Evolutionary conservation across 129 eudicot species (phyloP), one percentile per base, ranked within the genome.

Genomic region (Centaurea solstitialis): DNA sequence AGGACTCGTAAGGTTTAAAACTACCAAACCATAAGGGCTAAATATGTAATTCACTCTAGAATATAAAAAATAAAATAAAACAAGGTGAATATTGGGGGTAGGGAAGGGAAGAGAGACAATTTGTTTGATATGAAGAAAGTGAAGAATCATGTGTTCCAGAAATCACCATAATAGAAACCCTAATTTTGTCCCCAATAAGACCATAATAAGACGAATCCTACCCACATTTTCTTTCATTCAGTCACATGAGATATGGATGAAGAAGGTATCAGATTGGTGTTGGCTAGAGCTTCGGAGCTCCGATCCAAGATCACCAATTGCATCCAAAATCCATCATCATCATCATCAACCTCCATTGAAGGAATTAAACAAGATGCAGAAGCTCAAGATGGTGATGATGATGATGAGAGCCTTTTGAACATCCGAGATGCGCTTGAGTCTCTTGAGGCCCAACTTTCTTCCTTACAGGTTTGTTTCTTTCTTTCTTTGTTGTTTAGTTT

Each of bases 401-500:
- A 72, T 15, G 79, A 77, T 3, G 93, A 89, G 64, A 85, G 83
- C 26, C 91, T 91, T 65, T 84, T 87, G 77, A 78, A 73, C 87
- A 87, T 91, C 66, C 85, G 83, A 62, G 89, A 85, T 71, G 93
- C 97, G 11, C 89, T 91, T 68, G 87, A 89, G 78, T 89, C 91
- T 37, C 97, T 91, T 75, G 91, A 91, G 76, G 86, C 82, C 17
- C 96, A 87, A 75, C 88, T 91, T 11, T 75, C 91, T 81, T 82
- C 93, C 71, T 79, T 91, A 69, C 97, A 91, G 93, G 97, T 91
- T 7, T n/a, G 11, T 45, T 12, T 26, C 1, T 26, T 26, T 26
- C 30, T 26, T 26, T 22, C 4, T 22, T 43, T 43, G 24, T 41
- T 62, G 15, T 20, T 8, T 62, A 1, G 26, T 64, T 64, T 21